Conservation (phyloP, 2,329 filamentous ascomycete genomes). For the Magnaporthiopsis poae region DNA sequence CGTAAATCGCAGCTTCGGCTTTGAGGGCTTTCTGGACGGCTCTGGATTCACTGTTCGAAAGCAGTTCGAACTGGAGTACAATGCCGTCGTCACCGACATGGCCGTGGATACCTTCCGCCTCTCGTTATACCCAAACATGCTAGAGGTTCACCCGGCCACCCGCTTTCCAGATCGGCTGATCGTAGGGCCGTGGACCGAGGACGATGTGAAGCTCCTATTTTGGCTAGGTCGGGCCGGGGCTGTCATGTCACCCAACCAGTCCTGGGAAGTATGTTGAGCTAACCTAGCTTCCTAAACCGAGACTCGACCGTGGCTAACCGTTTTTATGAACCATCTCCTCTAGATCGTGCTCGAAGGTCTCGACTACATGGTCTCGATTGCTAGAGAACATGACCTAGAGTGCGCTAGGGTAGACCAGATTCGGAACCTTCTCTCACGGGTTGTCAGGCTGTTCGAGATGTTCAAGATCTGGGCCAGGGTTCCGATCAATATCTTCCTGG, state of each 20-base stretch:
- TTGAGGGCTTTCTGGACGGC: neutral
- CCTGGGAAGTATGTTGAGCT: slow-evolving; percentile 18
- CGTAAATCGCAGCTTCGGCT: neutral
- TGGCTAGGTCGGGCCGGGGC: slow-evolving; percentile 21
- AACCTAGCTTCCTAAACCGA: neutral
- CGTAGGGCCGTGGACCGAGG: slow-evolving; percentile 16
- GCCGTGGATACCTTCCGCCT: neutral
- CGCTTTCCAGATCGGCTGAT: slow-evolving; percentile 20
- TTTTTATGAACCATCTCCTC: neutral
- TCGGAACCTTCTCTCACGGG: neutral
- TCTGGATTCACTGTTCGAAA: slow-evolving; percentile 4
- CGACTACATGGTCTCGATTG: neutral
- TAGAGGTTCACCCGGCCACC: slow-evolving; percentile 18
- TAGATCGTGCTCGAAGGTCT: slow-evolving; percentile 3
- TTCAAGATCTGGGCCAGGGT: slow-evolving; percentile 2
- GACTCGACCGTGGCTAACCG: neutral
- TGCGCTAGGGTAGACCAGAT: neutral
- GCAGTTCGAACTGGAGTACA: slow-evolving; percentile 1
- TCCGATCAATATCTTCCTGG: neutral
- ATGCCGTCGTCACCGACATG: neutral
- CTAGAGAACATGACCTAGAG: neutral
- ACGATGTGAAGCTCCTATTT: slow-evolving; percentile 17
- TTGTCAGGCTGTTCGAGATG: slow-evolving; percentile 1
- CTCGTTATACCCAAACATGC: slow-evolving; percentile 7
- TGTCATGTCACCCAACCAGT: slow-evolving; percentile 13